Base-by-base conservation (phyloP, 306 rosid genomes). In the Morella rubra region DNA sequence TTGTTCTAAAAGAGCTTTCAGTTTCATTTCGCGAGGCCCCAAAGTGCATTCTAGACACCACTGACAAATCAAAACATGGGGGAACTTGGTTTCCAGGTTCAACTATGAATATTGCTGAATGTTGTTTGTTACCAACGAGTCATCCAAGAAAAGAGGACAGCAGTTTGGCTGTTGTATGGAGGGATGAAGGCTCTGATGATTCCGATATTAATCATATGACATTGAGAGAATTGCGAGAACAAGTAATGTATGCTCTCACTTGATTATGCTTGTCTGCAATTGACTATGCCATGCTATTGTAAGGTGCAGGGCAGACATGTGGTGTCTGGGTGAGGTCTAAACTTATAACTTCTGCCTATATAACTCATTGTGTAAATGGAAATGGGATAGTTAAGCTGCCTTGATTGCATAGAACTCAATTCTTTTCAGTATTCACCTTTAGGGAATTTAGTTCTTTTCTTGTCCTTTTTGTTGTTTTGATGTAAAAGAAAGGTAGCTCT, bases 41-140 rank as follows among this genome's bases (percentile, higher is more conserved):
- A 14, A 85, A 73, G 69, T 71, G 86, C 77, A 84, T 90, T 72
- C 69, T 93, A 60, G 98, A 90, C 81, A 81, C 80, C 67, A 75
- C 90, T 16, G 79, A 88, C 72, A 83, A 81, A 10, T 90, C 85
- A 11, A 86, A 85, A 68, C 88, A 20, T 1, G 82, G 91, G 16
- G 96, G 92, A 58, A 81, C 84, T 11, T 91, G 97, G 97, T 90
- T 93, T 77, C 97, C 91, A 0, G 90, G 78, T 69, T 82, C 96
- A 72, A 79, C 87, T 69, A 58, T 93, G 77, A 91, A 91, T 80
- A 91, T 91, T 77, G 96, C 98, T 1, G 89, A 91, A 32, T 90
- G 97, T 75, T 93, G 96, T 83, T 79, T 93, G 85, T 82, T 83
- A 42, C 88, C 97, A 32, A 69, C 64, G 14, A 20, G 66, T 11